Evolutionary conservation across 176 grass and related monocot genomes (phyloP).

Genomic region (maize (Zea mays)): DNA sequence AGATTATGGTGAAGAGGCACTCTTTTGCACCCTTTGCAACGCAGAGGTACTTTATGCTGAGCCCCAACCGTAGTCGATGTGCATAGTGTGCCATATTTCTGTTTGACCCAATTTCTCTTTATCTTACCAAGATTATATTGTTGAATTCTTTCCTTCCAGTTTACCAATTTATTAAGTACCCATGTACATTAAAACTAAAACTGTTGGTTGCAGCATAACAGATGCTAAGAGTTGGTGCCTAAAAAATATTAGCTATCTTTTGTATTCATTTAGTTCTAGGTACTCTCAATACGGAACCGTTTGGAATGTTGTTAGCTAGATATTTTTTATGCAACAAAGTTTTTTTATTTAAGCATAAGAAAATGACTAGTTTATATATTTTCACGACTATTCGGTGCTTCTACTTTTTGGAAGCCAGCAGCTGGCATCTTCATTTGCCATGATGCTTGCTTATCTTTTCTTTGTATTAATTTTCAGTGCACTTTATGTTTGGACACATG

Average conservation of each 20-base stretch:
- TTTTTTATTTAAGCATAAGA: background rate
- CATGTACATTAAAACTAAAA: background rate
- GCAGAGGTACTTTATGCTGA: slow-evolving; percentile 60
- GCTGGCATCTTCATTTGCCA: background rate
- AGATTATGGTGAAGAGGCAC: slow-evolving; percentile 72
- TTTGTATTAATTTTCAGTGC: background rate
- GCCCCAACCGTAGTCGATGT: background rate
- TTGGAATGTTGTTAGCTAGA: background rate
- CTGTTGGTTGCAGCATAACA: slow-evolving; percentile 13
- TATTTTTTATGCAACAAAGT: background rate
- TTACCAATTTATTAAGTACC: slow-evolving; percentile 7
- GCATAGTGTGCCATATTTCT: slow-evolving; percentile 19
- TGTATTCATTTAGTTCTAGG: background rate
- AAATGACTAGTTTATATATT: background rate
- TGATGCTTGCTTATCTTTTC: slow-evolving; percentile 5
- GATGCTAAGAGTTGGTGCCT: slow-evolving; percentile 5
- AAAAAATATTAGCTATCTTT: slow-evolving; percentile 3
- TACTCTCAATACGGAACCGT: background rate
- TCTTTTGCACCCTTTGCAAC: slow-evolving; percentile 95
- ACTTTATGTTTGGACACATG: slow-evolving; percentile 20
- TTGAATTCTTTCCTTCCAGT: slow-evolving; percentile 11
- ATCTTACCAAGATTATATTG: background rate
- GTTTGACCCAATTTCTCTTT: slow-evolving; percentile 14
- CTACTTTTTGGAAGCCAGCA: background rate
- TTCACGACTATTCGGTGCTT: background rate